Percentiles rank a stretch among this genome's conserved stretches.
These are phyloP conservation scores for Amborella trichopoda DNA, from an alignment of 164 flowering plant genomes.

Conservation along the genomic window DNA sequence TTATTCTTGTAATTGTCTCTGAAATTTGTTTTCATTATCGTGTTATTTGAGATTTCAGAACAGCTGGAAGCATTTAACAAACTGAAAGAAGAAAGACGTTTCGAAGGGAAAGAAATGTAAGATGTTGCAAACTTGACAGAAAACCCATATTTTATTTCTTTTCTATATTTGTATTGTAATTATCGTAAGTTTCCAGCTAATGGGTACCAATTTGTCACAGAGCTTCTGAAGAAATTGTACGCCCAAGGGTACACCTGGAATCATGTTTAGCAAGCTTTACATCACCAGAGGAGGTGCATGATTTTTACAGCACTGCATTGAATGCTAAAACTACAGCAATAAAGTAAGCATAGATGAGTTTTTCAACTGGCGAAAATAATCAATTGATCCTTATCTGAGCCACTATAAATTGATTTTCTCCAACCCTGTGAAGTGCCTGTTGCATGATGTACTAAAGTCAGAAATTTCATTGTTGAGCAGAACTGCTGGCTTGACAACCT, in stretches of 20 bases:
- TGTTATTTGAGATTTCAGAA: slow-evolving; percentile 31
- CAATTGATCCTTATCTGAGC: background rate
- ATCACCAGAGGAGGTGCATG: slow-evolving; percentile 86
- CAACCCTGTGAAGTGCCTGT: too few species aligned
- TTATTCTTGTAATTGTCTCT: background rate
- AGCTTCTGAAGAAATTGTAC: slow-evolving; percentile 51
- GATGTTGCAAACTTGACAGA: slow-evolving; percentile 14
- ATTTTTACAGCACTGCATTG: slow-evolving; percentile 84
- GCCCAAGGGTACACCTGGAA: slow-evolving; percentile 87
- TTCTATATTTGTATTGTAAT: background rate
- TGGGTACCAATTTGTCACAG: slow-evolving; percentile 15
- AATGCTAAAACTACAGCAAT: slow-evolving; percentile 75
- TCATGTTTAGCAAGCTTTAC: slow-evolving; percentile 79
- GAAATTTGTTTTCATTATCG: slow-evolving; percentile 7
- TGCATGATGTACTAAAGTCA: too few species aligned
- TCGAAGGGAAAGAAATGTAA: slow-evolving; percentile 74
- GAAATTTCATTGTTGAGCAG: slow-evolving; percentile 33
- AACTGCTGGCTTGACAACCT: slow-evolving; percentile 81
- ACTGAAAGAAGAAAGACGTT: slow-evolving; percentile 45
- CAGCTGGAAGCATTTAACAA: slow-evolving; percentile 61
- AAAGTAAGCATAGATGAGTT: slow-evolving; percentile 40
- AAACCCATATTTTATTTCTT: slow-evolving; percentile 4
- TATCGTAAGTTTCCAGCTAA: background rate
- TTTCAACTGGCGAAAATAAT: background rate
- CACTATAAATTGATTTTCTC: too few species aligned